Base-by-base conservation (phyloP, 2,329 filamentous ascomycete species). In the Nakataea oryzae region DNA sequence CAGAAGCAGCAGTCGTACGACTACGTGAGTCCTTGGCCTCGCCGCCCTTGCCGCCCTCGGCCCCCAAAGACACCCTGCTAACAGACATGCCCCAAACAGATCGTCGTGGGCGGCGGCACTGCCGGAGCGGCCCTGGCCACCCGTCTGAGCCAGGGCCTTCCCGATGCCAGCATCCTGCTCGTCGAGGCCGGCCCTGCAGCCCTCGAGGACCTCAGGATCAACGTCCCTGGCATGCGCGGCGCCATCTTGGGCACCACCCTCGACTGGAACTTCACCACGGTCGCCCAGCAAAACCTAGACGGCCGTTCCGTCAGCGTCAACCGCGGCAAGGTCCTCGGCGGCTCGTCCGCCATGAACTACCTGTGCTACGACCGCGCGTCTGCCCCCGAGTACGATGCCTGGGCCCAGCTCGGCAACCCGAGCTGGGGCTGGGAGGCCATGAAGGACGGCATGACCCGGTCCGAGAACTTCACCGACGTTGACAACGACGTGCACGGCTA, bases 301-400 rank as follows among this genome's bases (percentile, higher is more conserved):
- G 69, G 70, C 62, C 70, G 74, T 12, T 63, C 63, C 57, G 66
- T 74, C 58, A 66, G 65, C 41, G 70, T 74, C 41, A 62, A 71
- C 21, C 70, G 72, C 21, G 73, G 72, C 28, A 70, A 67, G 56
- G 80, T 84, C 1, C 76, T 90, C 0, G 87, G 87, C 26, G 87
- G 87, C 8, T 85, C 85, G 7, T 82, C 79, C n/a, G 81, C 81
- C 0, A 76, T 86, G 59, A 86, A 86, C 65, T 83, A 81, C 65
- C 81, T 85, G 80, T 80, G 82, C 59, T 78, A 76, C 74, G 77
- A 76, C 61, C 75, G 79, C 47, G 80, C 75, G 8, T 75, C 73
- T 58, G 72, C 68, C 32, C 74, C 74, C 50, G 81, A 84, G 58
- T 80, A 82, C 56, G 79, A 87, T 69, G 77, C 76, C 0, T 87